Percentiles rank a stretch among this genome's conserved stretches.
phyloP scores from a whole-genome alignment of 2,329 filamentous ascomycete species.

The Plectosphaerella cucumerina region DNA sequence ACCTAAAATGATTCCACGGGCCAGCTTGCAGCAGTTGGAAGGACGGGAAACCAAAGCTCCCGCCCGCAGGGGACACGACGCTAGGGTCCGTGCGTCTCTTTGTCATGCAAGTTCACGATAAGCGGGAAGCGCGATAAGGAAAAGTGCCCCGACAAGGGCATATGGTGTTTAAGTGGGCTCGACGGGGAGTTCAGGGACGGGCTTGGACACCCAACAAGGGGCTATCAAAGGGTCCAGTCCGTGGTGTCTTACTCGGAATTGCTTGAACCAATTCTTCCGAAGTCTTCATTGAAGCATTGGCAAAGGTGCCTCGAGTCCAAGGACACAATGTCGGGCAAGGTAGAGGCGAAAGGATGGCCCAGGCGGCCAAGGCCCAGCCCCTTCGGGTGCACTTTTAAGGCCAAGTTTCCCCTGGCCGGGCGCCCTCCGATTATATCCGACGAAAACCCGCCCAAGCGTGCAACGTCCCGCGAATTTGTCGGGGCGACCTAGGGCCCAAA shows the following conservation, averaged over 20 bases:
- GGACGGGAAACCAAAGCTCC: background rate
- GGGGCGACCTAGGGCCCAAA: conserved; percentile 18
- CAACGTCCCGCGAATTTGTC: conserved; percentile 12
- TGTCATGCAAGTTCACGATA: background rate
- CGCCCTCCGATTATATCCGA: background rate
- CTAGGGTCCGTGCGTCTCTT: conserved; percentile 1
- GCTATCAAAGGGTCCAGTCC: too few relatives aligned
- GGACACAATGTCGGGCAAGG: too few relatives aligned
- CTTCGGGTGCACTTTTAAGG: background rate
- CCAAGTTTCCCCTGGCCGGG: background rate
- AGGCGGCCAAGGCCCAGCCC: background rate
- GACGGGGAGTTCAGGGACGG: too few relatives aligned
- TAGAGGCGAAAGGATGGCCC: background rate
- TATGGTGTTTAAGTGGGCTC: too few relatives aligned
- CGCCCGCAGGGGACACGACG: conserved; percentile 1
- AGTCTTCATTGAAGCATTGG: too few relatives aligned
- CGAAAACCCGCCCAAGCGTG: background rate
- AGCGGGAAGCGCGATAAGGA: background rate
- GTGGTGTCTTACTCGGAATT: too few relatives aligned
- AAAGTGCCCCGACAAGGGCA: too few relatives aligned
- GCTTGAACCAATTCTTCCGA: too few relatives aligned
- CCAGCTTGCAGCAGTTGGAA: background rate
- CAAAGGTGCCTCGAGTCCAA: too few relatives aligned
- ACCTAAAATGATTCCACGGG: background rate
- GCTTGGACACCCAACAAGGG: too few relatives aligned